These are phyloP conservation scores for Cryoendolithus antarcticus DNA, from an alignment of 2,329 filamentous ascomycete genomes.

Conservation along the genomic window DNA sequence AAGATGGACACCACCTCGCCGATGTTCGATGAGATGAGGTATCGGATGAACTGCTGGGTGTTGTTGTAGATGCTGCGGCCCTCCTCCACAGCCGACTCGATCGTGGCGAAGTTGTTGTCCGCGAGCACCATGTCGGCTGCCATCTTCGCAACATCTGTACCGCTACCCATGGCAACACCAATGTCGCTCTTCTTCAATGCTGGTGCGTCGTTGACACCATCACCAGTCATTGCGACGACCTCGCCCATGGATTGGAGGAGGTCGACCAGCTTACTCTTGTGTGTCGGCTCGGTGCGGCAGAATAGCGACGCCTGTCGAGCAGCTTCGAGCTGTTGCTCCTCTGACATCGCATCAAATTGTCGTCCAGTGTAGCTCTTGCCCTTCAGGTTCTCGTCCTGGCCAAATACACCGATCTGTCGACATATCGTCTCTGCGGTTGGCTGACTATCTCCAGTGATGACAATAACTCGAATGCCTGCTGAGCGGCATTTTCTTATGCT, in stretches of 20 bases:
- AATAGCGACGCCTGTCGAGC: slow-evolving; percentile 82
- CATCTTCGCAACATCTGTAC: slow-evolving; percentile 91
- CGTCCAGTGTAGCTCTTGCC: slow-evolving; percentile 94
- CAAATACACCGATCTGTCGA: slow-evolving; percentile 91
- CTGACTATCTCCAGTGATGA: slow-evolving; percentile 96
- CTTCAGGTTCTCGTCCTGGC: slow-evolving; percentile 62
- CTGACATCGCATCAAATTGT: slow-evolving; percentile 77
- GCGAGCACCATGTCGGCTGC: slow-evolving; percentile 97
- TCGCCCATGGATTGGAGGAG: slow-evolving; percentile 85
- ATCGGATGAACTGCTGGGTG: slow-evolving; percentile 98
- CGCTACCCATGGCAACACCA: slow-evolving; percentile 96
- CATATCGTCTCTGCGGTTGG: slow-evolving; percentile 97
- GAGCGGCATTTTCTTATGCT: slow-evolving; percentile 83
- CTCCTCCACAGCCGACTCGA: slow-evolving; percentile 90
- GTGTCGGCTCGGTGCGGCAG: slow-evolving; percentile 85
- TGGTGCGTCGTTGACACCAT: slow-evolving; percentile 95
- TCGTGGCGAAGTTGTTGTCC: slow-evolving; percentile 98
- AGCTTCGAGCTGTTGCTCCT: slow-evolving; percentile 68
- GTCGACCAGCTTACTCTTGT: slow-evolving; percentile 95
- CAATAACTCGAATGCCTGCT: slow-evolving; percentile 90
- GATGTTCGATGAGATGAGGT: slow-evolving; percentile 97
- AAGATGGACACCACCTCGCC: slow-evolving; percentile 99
- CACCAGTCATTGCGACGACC: slow-evolving; percentile 97
- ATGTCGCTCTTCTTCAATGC: slow-evolving; percentile 98
- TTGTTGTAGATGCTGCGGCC: slow-evolving; percentile 99